A percentile compares a stretch with the other conserved stretches of the same genome.
These are phyloP conservation scores for Eucalyptus sideroxylon DNA, from an alignment of 345 rosid species.

Conservation along the genomic window DNA sequence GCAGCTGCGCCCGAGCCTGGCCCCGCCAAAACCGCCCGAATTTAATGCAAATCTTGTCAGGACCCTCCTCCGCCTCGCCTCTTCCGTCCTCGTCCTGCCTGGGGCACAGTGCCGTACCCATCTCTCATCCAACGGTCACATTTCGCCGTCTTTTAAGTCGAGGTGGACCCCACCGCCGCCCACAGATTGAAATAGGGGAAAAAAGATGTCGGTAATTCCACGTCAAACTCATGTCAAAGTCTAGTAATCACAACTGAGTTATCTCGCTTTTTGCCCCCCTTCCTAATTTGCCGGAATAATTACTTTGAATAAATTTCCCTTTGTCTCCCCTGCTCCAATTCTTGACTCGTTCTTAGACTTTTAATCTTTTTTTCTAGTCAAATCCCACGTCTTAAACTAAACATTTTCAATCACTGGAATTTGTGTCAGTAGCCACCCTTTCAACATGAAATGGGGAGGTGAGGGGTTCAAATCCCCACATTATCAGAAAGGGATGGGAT, in stretches of 20 bases:
- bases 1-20: background rate
- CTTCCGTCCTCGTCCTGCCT: background rate
- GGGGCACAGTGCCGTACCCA: background rate
- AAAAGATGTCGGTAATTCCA: background rate
- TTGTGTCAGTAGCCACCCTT: rapidly evolving
- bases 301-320: no score
- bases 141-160: background rate
- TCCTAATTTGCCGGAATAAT: no score
- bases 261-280: background rate
- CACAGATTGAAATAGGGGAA: background rate
- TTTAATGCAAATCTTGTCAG: background rate
- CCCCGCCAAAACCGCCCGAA: background rate
- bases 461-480: no score
- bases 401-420: no score
- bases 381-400: no score
- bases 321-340: no score
- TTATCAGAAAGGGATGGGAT: rapidly evolving
- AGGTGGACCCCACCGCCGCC: background rate
- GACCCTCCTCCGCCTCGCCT: background rate
- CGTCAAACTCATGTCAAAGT: background rate
- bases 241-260: background rate
- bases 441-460: rapidly evolving
- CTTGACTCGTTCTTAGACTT: no score
- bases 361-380: no score
- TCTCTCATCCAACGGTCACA: background rate